These are phyloP conservation scores for Daldinia childiae DNA, from an alignment of 495 filamentous ascomycete genomes.

Conservation along the genomic window DNA sequence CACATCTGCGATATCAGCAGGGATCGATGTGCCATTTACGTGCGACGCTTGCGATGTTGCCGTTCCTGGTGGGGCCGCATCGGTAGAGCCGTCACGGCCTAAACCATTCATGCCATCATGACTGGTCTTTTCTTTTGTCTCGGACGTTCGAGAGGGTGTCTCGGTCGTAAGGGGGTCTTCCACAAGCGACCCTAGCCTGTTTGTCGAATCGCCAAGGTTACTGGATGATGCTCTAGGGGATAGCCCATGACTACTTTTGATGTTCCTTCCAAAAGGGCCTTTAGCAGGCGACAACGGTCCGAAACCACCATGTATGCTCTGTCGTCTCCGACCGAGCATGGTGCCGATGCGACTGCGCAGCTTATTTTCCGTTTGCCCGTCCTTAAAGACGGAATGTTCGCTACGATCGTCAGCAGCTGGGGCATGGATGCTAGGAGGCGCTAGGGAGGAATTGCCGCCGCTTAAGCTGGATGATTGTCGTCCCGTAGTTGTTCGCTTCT, in stretches of 20 bases:
- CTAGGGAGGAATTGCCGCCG: slow-evolving; percentile 42
- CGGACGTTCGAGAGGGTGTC: slow-evolving; percentile 41
- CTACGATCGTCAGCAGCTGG: slow-evolving; percentile 65
- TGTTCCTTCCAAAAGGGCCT: slow-evolving; percentile 61
- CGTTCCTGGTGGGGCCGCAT: slow-evolving; percentile 36
- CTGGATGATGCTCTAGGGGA: slow-evolving; percentile 64
- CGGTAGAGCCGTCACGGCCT: slow-evolving; percentile 43
- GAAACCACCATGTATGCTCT: slow-evolving; percentile 65
- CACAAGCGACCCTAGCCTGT: slow-evolving; percentile 60
- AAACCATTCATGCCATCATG: slow-evolving; percentile 59
- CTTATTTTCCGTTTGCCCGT: slow-evolving; percentile 61
- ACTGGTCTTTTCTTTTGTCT: slow-evolving; percentile 47
- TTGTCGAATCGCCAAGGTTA: slow-evolving; percentile 63
- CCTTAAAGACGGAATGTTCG: slow-evolving; percentile 65
- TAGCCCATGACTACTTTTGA: slow-evolving; percentile 60
- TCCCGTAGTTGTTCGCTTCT: slow-evolving; percentile 52
- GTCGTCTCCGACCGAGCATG: slow-evolving; percentile 75
- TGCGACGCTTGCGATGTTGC: slow-evolving; percentile 45
- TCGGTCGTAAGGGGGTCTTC: slow-evolving; percentile 55
- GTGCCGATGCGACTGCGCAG: slow-evolving; percentile 77
- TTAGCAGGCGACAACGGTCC: slow-evolving; percentile 58
- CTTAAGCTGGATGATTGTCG: slow-evolving; percentile 53
- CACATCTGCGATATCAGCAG: slow-evolving; percentile 54
- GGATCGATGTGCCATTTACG: slow-evolving; percentile 52
- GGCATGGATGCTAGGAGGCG: slow-evolving; percentile 37